Percentiles rank a stretch among this genome's conserved stretches.
Conservation (phyloP, 306 rosid species). For the Casuarina cunninghamiana region DNA sequence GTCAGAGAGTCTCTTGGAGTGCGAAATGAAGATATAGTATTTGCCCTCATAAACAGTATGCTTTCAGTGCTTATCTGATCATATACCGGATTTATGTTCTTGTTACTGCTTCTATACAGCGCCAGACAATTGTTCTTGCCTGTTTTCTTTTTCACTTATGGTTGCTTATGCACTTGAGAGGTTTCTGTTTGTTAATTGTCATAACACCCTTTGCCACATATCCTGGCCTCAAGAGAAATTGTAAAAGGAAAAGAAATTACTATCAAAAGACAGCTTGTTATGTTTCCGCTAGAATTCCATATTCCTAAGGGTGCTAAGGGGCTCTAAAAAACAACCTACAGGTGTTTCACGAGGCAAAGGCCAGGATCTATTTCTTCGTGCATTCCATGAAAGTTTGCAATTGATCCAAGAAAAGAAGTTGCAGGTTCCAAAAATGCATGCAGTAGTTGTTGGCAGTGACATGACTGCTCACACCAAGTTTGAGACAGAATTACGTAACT, state of each 20-base stretch:
- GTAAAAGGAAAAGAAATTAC: not conserved
- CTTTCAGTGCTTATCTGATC: slow-evolving; percentile 17
- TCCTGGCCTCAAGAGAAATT: not conserved
- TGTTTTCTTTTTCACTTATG: not conserved
- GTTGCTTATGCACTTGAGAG: not conserved
- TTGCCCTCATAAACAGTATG: slow-evolving; percentile 96
- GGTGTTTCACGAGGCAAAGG: slow-evolving; percentile 99
- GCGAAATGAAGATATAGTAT: slow-evolving; percentile 82
- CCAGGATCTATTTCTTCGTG: slow-evolving; percentile 88
- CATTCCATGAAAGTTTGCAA: slow-evolving; percentile 75
- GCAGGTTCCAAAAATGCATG: slow-evolving; percentile 82
- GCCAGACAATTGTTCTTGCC: not conserved
- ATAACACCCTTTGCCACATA: not conserved
- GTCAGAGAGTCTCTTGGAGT: slow-evolving; percentile 89
- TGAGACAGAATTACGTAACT: slow-evolving; percentile 76
- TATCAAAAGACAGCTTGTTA: not conserved
- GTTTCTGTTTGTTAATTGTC: not conserved
- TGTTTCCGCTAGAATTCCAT: not conserved
- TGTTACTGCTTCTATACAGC: not conserved
- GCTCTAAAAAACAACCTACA: slow-evolving; percentile 31
- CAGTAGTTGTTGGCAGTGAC: slow-evolving; percentile 91
- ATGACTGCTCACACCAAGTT: slow-evolving; percentile 78
- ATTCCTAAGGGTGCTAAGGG: not conserved
- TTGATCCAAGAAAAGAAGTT: slow-evolving; percentile 69
- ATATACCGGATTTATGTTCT: not conserved